Conservation (phyloP, 129 eudicot species). For the Daucus carota region DNA sequence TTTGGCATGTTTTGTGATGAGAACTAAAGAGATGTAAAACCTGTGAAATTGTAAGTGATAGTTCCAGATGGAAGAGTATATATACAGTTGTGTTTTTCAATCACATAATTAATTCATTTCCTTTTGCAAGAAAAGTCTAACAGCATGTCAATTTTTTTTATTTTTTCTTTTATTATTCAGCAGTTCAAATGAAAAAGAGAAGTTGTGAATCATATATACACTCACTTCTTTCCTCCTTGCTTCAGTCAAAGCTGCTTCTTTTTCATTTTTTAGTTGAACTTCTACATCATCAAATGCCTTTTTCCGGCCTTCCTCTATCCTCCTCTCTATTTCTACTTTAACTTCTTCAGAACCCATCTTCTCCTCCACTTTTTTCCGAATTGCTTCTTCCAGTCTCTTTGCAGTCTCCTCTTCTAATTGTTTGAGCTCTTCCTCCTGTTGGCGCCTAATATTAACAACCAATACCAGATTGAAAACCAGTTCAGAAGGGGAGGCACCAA, state of each 20-base stretch:
- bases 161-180: not conserved
- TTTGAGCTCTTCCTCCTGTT: slow-evolving; percentile 70
- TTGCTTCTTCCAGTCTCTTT: slow-evolving; percentile 84
- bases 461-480: not conserved
- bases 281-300: slow-evolving; percentile 66
- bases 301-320: slow-evolving; percentile 61
- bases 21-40: not conserved
- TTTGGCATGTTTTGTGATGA: not conserved
- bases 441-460: slow-evolving; percentile 34
- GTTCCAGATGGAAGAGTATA: not conserved
- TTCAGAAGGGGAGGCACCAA: not conserved
- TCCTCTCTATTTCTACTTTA: slow-evolving; percentile 55
- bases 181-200: not conserved
- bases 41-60: not conserved
- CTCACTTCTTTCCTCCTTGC: slow-evolving; percentile 82
- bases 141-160: not conserved
- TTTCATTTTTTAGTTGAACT: slow-evolving; percentile 70
- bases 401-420: slow-evolving; percentile 86
- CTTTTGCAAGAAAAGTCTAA: not conserved
- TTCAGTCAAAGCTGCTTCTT: slow-evolving; percentile 72
- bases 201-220: slow-evolving; percentile 1
- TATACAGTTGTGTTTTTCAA: not conserved
- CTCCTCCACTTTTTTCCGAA: slow-evolving; percentile 70
- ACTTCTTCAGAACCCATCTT: slow-evolving; percentile 64
- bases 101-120: not conserved